Percentiles rank a stretch among this genome's conserved stretches.
Evolutionary conservation across 1,284 basidiomycete species (phyloP).

Genomic region (Boletus calvinii): DNA sequence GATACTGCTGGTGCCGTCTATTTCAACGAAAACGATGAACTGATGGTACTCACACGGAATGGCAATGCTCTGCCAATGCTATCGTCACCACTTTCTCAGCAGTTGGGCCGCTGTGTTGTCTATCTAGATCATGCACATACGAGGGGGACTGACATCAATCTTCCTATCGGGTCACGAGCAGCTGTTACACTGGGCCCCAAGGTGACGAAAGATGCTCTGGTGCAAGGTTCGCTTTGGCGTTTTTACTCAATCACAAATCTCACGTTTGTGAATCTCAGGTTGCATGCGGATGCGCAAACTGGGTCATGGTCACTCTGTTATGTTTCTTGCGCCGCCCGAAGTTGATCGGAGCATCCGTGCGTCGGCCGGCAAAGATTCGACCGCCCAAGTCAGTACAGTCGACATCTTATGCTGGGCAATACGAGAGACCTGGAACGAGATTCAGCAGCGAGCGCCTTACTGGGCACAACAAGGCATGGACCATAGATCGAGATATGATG

Average conservation of each 20-base stretch:
- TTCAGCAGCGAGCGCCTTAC: neutral
- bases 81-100: neutral
- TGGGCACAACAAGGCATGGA: neutral
- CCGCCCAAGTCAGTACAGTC: neutral
- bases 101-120: neutral
- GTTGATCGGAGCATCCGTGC: neutral
- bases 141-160: neutral
- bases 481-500: neutral
- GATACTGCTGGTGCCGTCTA: neutral
- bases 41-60: neutral
- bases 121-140: neutral
- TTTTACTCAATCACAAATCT: neutral
- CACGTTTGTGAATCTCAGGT: neutral
- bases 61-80: neutral
- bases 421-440: neutral
- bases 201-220: neutral
- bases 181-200: neutral
- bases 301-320: neutral
- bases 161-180: neutral
- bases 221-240: neutral
- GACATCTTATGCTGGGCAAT: neutral
- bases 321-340: neutral
- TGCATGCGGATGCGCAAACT: constrained; percentile 1
- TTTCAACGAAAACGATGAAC: neutral
- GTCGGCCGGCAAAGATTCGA: neutral